phyloP scores from a whole-genome alignment of 192 early-diverging fungal genomes.

The Backusella luteola region DNA sequence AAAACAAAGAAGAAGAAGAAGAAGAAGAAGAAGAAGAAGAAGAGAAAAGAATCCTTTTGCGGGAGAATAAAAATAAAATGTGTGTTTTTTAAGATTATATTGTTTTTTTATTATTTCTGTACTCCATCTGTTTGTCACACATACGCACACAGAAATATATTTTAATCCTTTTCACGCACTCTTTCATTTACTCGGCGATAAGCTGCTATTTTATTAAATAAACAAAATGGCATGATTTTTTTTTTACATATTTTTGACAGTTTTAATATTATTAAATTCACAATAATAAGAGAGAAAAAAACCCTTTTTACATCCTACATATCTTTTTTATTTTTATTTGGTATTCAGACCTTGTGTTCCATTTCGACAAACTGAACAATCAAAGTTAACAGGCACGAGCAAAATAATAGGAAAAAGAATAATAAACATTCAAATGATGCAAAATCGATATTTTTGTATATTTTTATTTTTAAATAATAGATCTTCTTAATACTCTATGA shows the following conservation, averaged over 20 bases:
- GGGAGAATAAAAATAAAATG: background rate
- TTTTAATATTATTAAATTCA: background rate
- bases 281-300: background rate
- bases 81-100: background rate
- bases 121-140: background rate
- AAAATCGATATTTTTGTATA: background rate
- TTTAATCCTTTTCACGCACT: background rate
- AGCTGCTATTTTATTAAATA: background rate
- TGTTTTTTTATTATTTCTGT: background rate
- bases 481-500: background rate
- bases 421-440: background rate
- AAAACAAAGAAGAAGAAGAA: background rate
- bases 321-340: background rate
- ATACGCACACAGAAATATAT: background rate
- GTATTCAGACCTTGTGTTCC: conserved; percentile 10
- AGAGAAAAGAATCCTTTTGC: background rate
- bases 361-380: background rate
- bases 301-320: background rate
- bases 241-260: background rate
- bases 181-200: background rate
- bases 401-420: background rate
- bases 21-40: background rate
- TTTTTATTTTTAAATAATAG: background rate
- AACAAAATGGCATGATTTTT: background rate
- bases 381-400: background rate